Base-by-base conservation (phyloP, 2,329 filamentous ascomycete species). In the Parastagonospora nodorum region DNA sequence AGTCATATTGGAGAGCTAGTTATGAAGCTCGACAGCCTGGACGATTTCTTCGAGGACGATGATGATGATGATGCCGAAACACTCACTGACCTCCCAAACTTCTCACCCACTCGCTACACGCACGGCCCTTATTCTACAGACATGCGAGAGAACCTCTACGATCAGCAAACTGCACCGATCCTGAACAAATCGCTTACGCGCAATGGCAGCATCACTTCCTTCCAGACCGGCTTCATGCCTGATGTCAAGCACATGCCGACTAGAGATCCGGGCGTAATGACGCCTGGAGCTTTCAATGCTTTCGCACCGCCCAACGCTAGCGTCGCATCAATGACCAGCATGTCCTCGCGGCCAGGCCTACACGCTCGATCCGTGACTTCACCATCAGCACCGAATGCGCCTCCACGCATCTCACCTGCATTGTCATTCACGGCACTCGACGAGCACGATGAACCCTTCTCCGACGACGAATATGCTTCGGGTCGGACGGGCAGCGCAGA, bases 151-250 rank as follows among this genome's bases (percentile, higher is more conserved):
- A 87, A 90, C 68, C 77, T 97, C 0, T 97, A 97, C 73, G 92
- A 97, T 64, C 91, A 96, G 71, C 90, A 96, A 68, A 95, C 94
- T 6, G 80, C 94, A 9, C 93, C 93, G 0, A 95, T 97, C 44
- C 77, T 97, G 5, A 89, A 94, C 63, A 90, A 94, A 67, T 94
- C 91, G 0, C 80, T 89, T 19, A 84, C 81, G 16, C 67, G 90
- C 9, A 93, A 86, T 57, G 87, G 88, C 32, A 89, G 85, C 43
- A 84, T 86, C 1, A 83, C 84, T 0, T 89, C 88, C 0, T 94
- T 97, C 72, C 91, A 96, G 62, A 95, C 92, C 64, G 90, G 90
- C 4, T 93, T 97, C 63, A 61, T 58, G 14, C 84, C 87, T 1
- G 93, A 97, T 65, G 81, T 79, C 40, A 80, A 83, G 27, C 78